Conservation (phyloP, 2,329 filamentous ascomycete species). For the Elsinoe necatrix region DNA sequence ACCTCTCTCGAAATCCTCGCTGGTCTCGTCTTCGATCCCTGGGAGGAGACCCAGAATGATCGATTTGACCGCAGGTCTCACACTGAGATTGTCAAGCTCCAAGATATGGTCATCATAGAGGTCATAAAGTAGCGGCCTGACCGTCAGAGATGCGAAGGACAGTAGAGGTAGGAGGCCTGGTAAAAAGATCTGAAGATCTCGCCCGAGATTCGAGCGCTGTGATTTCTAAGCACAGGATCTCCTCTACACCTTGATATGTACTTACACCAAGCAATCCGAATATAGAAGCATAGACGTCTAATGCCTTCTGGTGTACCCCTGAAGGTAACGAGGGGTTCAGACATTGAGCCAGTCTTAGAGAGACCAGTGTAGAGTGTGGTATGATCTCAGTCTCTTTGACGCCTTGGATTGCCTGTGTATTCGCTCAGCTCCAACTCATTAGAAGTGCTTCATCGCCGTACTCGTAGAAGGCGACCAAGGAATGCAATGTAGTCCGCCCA, state of each 20-base stretch:
- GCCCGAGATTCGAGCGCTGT: conserved; percentile 45
- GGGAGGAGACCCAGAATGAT: conserved; percentile 83
- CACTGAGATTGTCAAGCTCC: conserved; percentile 56
- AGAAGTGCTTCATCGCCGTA: conserved; percentile 29
- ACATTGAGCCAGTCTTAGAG: conserved; percentile 89
- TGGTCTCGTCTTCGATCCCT: conserved; percentile 89
- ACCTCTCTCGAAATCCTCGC: conserved; percentile 91
- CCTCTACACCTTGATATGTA: neutral
- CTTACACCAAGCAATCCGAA: conserved; percentile 73
- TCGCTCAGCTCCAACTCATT: neutral
- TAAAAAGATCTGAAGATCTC: conserved; percentile 77
- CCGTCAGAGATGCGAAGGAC: conserved; percentile 88
- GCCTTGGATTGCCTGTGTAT: conserved; percentile 69
- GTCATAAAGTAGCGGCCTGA: conserved; percentile 75
- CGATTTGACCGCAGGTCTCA: conserved; percentile 83
- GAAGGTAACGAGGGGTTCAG: conserved; percentile 88
- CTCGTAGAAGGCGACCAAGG: conserved; percentile 81
- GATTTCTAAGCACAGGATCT: conserved; percentile 15
- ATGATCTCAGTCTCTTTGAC: conserved; percentile 54
- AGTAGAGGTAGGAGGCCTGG: conserved; percentile 82
- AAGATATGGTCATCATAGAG: conserved; percentile 76
- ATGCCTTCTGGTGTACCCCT: conserved; percentile 91
- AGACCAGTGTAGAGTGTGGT: conserved; percentile 72
- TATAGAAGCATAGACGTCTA: conserved; percentile 87
- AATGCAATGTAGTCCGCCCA: conserved; percentile 99